Evolutionary conservation across 2,329 filamentous ascomycete genomes (phyloP).

Genomic region (Aureobasidium mangrovei): DNA sequence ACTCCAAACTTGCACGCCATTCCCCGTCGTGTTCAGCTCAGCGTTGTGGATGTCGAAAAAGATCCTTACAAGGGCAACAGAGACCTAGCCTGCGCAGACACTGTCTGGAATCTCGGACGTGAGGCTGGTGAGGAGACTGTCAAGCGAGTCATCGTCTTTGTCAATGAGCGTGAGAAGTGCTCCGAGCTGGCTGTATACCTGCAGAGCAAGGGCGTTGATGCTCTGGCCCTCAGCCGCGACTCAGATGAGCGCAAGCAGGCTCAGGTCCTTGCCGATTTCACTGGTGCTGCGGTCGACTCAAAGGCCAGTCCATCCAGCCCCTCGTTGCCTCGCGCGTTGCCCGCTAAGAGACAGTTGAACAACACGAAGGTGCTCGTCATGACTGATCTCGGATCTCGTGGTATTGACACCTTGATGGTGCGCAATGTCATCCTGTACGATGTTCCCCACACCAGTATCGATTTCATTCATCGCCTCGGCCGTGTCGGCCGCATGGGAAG

Average conservation of each 20-base stretch:
- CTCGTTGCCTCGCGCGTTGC: background rate
- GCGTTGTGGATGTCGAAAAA: constrained; percentile 82
- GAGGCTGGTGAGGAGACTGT: constrained; percentile 53
- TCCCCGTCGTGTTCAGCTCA: constrained; percentile 85
- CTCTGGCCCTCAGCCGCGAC: constrained; percentile 76
- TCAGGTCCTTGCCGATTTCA: constrained; percentile 71
- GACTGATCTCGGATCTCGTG: constrained; percentile 83
- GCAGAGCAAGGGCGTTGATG: constrained; percentile 76
- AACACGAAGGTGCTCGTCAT: constrained; percentile 90
- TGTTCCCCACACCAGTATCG: constrained; percentile 94
- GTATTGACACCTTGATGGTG: constrained; percentile 88
- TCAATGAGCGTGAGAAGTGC: constrained; percentile 90
- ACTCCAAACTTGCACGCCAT: constrained; percentile 96
- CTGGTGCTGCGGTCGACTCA: constrained; percentile 25
- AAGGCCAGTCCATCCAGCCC: constrained; percentile 6
- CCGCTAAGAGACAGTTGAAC: constrained; percentile 43
- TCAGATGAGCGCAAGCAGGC: constrained; percentile 67
- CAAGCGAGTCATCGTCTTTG: constrained; percentile 87
- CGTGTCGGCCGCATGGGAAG: constrained; percentile 88
- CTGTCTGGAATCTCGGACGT: constrained; percentile 87
- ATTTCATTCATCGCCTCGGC: constrained; percentile 94
- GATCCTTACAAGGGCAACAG: constrained; percentile 94
- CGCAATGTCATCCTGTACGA: constrained; percentile 90
- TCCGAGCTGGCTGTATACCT: constrained; percentile 74
- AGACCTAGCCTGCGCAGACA: constrained; percentile 84